Base-by-base conservation (phyloP, 257 asterid genomes). In the Apocynum venetum region DNA sequence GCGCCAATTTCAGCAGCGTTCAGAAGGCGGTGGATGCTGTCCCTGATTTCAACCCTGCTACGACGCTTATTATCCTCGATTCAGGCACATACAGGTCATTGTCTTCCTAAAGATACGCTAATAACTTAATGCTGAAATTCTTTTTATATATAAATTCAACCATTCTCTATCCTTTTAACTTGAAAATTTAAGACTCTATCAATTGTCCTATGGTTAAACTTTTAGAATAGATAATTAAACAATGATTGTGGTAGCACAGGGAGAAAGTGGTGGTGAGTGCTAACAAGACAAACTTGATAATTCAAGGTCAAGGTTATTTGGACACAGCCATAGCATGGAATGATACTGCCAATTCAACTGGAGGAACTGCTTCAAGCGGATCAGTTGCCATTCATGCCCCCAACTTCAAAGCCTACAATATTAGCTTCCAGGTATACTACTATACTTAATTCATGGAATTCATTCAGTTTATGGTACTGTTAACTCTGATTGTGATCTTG, bases 271-370 rank as follows among this genome's bases (percentile, higher is more conserved):
- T 69, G 31, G 89, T 92, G 59, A 82, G 17, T 65, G 53, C 80
- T 0, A 91, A 68, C 89, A 94, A 94, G 83, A 88, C 80, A 15
- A 94, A 89, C 73, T 47, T 94, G 84, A 90, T 94, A 83, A 47
- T 94, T 41, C 80, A 89, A 85, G 98, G 98, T 0, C 89, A 89
- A 80, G 98, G 97, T 48, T 88, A 89, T 77, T 84, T 57, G 71
- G 88, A 83, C 82, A 94, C 97, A 2, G 78, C 80, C 75, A 84
- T 94, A 66, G 80, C 82, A 46, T 94, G 97, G 98, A 92, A 94
- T 52, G 98, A 92, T 86, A 92, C 97, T 2, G 89, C 93, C 4
- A 88, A 89, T 84, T 92, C 98, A 25, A 84, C 92, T 0, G 97
- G 97, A 46, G 92, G 88, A 44, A 94, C 98, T 43, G 64, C 64